phyloP scores from a whole-genome alignment of 2,329 filamentous ascomycete species.

The Penicillium fuscoglaucum region DNA sequence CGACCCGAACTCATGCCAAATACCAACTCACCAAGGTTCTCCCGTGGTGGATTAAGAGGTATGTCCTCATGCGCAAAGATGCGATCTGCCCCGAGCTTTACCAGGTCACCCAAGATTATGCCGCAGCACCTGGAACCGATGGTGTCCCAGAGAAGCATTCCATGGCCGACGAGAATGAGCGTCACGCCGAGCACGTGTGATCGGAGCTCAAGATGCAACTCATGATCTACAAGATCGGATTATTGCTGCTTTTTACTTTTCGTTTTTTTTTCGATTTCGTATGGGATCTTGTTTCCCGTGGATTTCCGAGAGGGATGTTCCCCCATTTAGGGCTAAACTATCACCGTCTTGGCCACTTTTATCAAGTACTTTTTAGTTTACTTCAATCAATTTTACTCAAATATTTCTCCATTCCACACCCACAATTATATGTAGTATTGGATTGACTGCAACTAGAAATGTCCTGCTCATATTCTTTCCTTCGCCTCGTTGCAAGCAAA shows the following conservation, averaged over 20 bases:
- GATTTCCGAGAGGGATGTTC: not conserved
- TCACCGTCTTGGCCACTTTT: not conserved
- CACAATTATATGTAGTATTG: not conserved
- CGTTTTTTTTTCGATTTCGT: not conserved
- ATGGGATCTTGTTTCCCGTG: not conserved
- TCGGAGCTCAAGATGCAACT: not conserved
- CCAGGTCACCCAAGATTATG: constrained; percentile 11
- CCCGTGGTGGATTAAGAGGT: constrained; percentile 61
- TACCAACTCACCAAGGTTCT: constrained; percentile 57
- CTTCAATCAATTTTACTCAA: not conserved
- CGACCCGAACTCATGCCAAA: constrained; percentile 53
- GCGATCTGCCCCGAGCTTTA: constrained; percentile 52
- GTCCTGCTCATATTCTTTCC: constrained; percentile 5
- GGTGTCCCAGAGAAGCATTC: not conserved
- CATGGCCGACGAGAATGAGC: not conserved
- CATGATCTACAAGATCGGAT: not conserved
- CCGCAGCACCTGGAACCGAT: not conserved
- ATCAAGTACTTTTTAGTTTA: not conserved
- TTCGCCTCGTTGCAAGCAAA: constrained; percentile 16
- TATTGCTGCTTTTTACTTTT: not conserved
- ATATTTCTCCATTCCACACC: not conserved
- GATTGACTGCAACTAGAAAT: constrained; percentile 1
- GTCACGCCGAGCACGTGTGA: constrained; percentile 1
- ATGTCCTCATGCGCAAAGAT: constrained; percentile 53
- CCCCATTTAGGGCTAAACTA: constrained; percentile 1